Evolutionary conservation across 345 rosid genomes (phyloP).

Genomic region (Populus nigra): DNA sequence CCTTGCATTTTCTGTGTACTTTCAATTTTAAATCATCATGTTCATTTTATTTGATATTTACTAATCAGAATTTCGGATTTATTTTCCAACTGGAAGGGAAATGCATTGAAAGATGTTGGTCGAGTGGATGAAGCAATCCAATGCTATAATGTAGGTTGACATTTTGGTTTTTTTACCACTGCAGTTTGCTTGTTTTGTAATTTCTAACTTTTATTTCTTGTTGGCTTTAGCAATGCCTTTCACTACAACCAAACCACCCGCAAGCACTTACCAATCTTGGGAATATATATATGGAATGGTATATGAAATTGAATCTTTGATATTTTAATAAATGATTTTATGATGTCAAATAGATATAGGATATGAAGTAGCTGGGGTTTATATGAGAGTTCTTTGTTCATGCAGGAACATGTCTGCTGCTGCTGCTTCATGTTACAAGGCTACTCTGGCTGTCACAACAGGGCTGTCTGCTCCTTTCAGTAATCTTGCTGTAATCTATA

Average conservation of each 20-base stretch:
- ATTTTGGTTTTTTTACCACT: neutral
- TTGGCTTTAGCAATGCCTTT: conserved; percentile 80
- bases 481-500: conserved; percentile 92
- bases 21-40: neutral
- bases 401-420: conserved; percentile 75
- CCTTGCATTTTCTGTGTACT: neutral
- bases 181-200: neutral
- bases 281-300: conserved; percentile 98
- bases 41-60: neutral
- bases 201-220: conserved; percentile 6
- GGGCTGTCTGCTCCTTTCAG: conserved; percentile 98
- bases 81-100: conserved; percentile 54
- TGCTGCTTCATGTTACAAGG: conserved; percentile 86
- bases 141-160: conserved; percentile 74
- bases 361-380: neutral
- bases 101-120: conserved; percentile 91
- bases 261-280: conserved; percentile 98
- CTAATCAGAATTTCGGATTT: neutral
- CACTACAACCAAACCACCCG: conserved; percentile 86
- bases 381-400: conserved; percentile 20
- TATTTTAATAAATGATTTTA: neutral
- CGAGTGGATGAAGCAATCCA: conserved; percentile 89
- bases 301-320: conserved; percentile 17
- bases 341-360: neutral
- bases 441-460: conserved; percentile 81